Conservation (phyloP, 108 stramenopile species). For the Skeletonema potamos region DNA sequence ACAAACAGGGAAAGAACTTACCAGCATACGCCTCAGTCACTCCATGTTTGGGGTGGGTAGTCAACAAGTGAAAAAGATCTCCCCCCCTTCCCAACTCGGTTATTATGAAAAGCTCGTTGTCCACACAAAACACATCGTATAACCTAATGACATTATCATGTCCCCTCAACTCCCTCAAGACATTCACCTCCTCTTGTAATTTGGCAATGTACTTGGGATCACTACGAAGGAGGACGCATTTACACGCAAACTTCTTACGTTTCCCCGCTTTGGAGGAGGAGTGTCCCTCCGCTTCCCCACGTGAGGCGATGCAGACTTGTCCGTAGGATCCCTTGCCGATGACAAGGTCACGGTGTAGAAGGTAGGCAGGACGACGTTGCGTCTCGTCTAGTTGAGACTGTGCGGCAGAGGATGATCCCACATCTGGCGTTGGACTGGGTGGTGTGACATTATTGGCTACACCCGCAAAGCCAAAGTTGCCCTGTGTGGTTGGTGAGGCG, state of each 20-base stretch:
- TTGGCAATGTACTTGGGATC: slow-evolving; percentile 94
- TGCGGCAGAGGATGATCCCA: not conserved
- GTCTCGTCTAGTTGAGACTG: slow-evolving; percentile 34
- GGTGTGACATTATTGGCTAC: not conserved
- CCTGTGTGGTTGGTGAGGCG: not conserved
- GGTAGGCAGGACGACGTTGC: slow-evolving; percentile 82
- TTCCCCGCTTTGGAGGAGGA: slow-evolving; percentile 59
- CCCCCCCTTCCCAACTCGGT: slow-evolving; percentile 90
- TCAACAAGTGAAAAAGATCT: slow-evolving; percentile 88
- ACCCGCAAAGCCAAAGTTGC: not conserved
- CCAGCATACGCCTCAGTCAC: slow-evolving; percentile 91
- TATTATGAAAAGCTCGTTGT: slow-evolving; percentile 65
- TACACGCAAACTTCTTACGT: slow-evolving; percentile 91
- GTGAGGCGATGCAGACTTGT: slow-evolving; percentile 89
- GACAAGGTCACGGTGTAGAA: slow-evolving; percentile 87
- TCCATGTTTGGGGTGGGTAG: slow-evolving; percentile 92
- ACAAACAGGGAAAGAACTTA: slow-evolving; percentile 37
- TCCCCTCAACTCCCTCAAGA: slow-evolving; percentile 81
- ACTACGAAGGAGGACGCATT: slow-evolving; percentile 87
- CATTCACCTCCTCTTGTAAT: slow-evolving; percentile 92
- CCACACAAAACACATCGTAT: slow-evolving; percentile 58
- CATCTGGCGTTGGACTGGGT: not conserved
- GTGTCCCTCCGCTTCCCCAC: slow-evolving; percentile 84
- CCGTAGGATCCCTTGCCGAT: slow-evolving; percentile 92
- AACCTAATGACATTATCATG: slow-evolving; percentile 58